Evolutionary conservation across 2,329 filamentous ascomycete genomes (phyloP).

Genomic region (Aspergillus unguis): DNA sequence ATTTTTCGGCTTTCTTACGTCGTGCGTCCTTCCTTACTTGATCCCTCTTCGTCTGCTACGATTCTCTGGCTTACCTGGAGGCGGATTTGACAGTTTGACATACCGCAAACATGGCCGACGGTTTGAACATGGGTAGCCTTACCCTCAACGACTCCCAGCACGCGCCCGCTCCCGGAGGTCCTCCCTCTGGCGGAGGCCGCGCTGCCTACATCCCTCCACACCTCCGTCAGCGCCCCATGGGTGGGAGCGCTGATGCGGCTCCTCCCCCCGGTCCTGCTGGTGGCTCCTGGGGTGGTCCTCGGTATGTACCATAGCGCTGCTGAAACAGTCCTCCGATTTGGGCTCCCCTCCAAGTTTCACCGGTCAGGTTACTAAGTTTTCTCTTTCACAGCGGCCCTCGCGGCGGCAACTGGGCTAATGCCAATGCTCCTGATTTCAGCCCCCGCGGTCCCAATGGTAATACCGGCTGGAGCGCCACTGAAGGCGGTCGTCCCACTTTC

Average conservation of each 20-base stretch:
- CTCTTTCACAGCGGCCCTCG: slow-evolving; percentile 26
- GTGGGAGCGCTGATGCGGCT: slow-evolving; percentile 39
- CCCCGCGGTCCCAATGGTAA: slow-evolving; percentile 36
- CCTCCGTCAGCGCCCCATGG: slow-evolving; percentile 48
- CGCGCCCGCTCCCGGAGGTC: slow-evolving; percentile 42
- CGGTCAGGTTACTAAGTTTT: slow-evolving; percentile 2
- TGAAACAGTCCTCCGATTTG: slow-evolving; percentile 8
- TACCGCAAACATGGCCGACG: slow-evolving; percentile 39
- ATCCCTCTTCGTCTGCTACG: background rate
- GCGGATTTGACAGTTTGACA: slow-evolving; percentile 11
- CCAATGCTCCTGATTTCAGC: slow-evolving; percentile 58
- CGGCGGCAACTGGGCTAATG: slow-evolving; percentile 53
- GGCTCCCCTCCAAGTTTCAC: slow-evolving; percentile 9
- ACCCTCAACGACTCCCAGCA: slow-evolving; percentile 61
- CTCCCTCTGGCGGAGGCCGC: slow-evolving; percentile 49
- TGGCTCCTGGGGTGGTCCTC: slow-evolving; percentile 9
- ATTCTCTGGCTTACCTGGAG: slow-evolving; percentile 9
- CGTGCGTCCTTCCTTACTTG: slow-evolving; percentile 8
- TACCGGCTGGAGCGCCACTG: slow-evolving; percentile 36
- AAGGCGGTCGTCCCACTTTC: slow-evolving; percentile 48
- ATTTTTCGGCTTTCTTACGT: slow-evolving; percentile 5
- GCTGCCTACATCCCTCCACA: slow-evolving; percentile 66
- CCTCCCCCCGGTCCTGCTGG: slow-evolving; percentile 16
- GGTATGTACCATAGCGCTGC: slow-evolving; percentile 32
- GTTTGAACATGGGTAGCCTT: slow-evolving; percentile 40